These are phyloP conservation scores for Heterobasidion parviporum DNA, from an alignment of 1,284 basidiomycete genomes.

Conservation along the genomic window DNA sequence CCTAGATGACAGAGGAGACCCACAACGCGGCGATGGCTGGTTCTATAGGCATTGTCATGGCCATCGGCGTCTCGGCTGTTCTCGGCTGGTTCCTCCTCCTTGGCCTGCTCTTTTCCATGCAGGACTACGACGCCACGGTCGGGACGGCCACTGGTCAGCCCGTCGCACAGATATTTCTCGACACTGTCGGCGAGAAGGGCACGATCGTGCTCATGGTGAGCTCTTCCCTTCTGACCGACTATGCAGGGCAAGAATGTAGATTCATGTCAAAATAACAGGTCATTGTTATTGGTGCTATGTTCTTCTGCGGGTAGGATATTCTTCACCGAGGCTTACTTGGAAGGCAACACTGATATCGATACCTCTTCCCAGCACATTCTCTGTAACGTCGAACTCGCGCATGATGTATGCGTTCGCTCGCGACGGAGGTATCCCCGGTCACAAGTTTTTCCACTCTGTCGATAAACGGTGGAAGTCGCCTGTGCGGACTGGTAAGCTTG, in stretches of 20 bases:
- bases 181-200: conserved; percentile 63
- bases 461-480: conserved; percentile 50
- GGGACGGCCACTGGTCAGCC: conserved; percentile 52
- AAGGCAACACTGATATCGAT: conserved; percentile 40
- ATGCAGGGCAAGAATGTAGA: not conserved
- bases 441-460: conserved; percentile 60
- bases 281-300: conserved; percentile 65
- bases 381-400: conserved; percentile 66
- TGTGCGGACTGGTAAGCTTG: conserved; percentile 49
- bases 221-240: not conserved
- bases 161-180: conserved; percentile 69
- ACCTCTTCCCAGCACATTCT: conserved; percentile 43
- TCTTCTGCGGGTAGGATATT: conserved; percentile 51
- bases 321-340: not conserved
- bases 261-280: conserved; percentile 26
- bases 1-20: conserved; percentile 73
- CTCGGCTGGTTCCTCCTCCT: conserved; percentile 68
- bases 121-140: conserved; percentile 53
- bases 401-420: conserved; percentile 77
- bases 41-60: conserved; percentile 57
- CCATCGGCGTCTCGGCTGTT: conserved; percentile 69
- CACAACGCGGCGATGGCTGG: conserved; percentile 65
- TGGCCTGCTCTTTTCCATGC: conserved; percentile 68
- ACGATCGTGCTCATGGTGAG: conserved; percentile 64
- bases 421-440: conserved; percentile 63